A percentile compares a stretch with the other conserved stretches of the same genome.
phyloP scores from a whole-genome alignment of 306 rosid species.

The Cicer arietinum region DNA sequence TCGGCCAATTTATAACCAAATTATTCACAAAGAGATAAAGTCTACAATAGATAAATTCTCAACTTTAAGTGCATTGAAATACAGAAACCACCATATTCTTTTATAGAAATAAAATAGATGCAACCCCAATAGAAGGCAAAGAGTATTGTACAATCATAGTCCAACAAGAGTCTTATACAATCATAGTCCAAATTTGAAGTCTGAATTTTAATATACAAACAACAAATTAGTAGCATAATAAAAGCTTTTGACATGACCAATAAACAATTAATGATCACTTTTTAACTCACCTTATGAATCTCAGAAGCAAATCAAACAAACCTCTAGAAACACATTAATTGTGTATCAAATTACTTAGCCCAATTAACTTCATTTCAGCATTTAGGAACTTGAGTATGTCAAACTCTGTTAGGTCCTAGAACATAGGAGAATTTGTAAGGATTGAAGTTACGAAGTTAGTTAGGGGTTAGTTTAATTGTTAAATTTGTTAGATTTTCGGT shows the following conservation, averaged over 20 bases:
- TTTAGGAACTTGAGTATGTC: slow-evolving; percentile 64
- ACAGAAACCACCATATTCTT: not conserved
- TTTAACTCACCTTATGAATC: slow-evolving; percentile 46
- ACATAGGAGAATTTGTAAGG: too few species aligned
- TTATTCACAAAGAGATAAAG: slow-evolving; percentile 46
- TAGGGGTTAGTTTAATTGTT: too few species aligned
- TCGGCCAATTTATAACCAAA: slow-evolving; percentile 1
- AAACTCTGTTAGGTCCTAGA: slow-evolving; percentile 60
- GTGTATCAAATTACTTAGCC: not conserved
- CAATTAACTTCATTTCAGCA: slow-evolving; percentile 57
- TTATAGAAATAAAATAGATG: slow-evolving; percentile 55
- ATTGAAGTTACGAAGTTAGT: too few species aligned
- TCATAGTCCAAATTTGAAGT: slow-evolving; percentile 31
- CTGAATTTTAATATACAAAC: slow-evolving; percentile 47
- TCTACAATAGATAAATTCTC: slow-evolving; percentile 46
- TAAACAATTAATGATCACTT: not conserved
- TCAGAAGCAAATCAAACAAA: slow-evolving; percentile 51
- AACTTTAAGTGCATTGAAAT: slow-evolving; percentile 21
- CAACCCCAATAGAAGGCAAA: slow-evolving; percentile 77
- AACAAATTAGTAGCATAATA: slow-evolving; percentile 13
- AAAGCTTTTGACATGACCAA: not conserved
- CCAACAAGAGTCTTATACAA: slow-evolving; percentile 54
- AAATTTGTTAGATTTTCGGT: too few species aligned
- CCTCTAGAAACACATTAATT: slow-evolving; percentile 41
- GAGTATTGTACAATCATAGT: slow-evolving; percentile 64